phyloP scores from a whole-genome alignment of 306 rosid genomes.

The Sechiopsis laciniata region DNA sequence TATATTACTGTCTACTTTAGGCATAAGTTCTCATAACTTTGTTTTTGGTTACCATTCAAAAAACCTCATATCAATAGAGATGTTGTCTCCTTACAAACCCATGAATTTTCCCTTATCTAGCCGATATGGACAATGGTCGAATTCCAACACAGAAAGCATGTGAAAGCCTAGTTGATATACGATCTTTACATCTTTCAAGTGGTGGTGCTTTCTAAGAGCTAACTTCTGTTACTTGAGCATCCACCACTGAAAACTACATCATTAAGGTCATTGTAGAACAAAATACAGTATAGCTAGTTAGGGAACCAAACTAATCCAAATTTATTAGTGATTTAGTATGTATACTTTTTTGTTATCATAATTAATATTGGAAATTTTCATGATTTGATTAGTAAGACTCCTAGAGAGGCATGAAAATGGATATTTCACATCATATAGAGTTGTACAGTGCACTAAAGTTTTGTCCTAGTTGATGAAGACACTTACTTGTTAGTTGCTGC shows the following conservation, averaged over 20 bases:
- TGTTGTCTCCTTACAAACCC: no score
- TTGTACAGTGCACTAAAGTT: not conserved
- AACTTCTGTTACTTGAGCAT: not conserved
- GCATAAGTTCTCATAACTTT: no score
- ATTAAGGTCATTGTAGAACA: not conserved
- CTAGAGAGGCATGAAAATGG: not conserved
- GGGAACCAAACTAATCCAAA: constrained; percentile 4
- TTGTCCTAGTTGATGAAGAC: not conserved
- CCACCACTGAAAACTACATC: not conserved
- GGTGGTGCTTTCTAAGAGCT: not conserved
- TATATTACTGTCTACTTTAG: no score
- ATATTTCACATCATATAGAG: not conserved
- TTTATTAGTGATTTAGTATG: not conserved
- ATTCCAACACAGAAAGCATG: not conserved
- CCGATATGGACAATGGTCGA: no score
- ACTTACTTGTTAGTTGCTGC: constrained; percentile 75
- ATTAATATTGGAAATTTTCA: not conserved
- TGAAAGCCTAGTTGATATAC: not conserved
- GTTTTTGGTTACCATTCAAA: no score
- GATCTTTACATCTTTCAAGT: not conserved
- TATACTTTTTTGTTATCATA: not conserved
- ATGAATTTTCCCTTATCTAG: no score
- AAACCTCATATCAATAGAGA: no score
- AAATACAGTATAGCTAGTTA: not conserved
- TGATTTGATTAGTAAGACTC: not conserved